Conservation (phyloP, 768 basidiomycete species). For the Tylopilus balloui region DNA sequence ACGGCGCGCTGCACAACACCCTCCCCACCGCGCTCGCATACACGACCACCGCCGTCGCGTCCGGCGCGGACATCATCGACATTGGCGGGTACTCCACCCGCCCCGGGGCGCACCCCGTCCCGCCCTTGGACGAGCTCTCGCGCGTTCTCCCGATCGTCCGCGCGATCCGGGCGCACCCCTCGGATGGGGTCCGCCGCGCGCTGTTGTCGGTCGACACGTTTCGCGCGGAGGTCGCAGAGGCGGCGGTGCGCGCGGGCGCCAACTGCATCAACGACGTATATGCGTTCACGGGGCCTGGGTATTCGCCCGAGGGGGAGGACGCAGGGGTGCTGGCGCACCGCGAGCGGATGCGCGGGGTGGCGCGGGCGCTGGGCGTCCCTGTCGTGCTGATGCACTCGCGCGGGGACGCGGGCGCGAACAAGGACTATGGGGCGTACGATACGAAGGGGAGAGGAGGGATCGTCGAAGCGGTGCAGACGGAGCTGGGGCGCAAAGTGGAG, state of each 20-base stretch:
- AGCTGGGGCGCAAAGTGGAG: slow-evolving; percentile 68
- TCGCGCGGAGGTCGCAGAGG: slow-evolving; percentile 18
- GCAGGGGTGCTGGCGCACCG: slow-evolving; percentile 38
- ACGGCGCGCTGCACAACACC: slow-evolving; percentile 27
- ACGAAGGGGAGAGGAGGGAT: slow-evolving; percentile 44
- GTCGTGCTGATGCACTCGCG: slow-evolving; percentile 94
- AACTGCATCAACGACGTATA: slow-evolving; percentile 94
- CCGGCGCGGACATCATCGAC: slow-evolving; percentile 78
- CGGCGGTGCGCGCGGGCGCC: slow-evolving; percentile 63
- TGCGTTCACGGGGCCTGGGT: slow-evolving; percentile 66
- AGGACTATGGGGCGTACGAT: slow-evolving; percentile 53
- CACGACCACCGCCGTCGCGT: slow-evolving; percentile 41
- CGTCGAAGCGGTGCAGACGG: slow-evolving; percentile 61
- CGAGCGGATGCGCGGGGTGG: slow-evolving; percentile 58
- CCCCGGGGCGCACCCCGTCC: slow-evolving; percentile 70
- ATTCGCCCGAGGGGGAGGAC: slow-evolving; percentile 28
- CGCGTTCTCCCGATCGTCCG: slow-evolving; percentile 71
- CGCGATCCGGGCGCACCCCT: slow-evolving; percentile 43
- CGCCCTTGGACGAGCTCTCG: slow-evolving; percentile 60
- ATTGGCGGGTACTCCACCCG: slow-evolving; percentile 93
- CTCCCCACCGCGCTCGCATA: slow-evolving; percentile 53
- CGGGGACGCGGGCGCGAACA: slow-evolving; percentile 74
- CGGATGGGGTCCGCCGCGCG: slow-evolving; percentile 4
- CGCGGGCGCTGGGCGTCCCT: slow-evolving; percentile 64
- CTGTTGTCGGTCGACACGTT: slow-evolving; percentile 30